A percentile compares a stretch with the other conserved stretches of the same genome.
phyloP scores from a whole-genome alignment of 2,329 filamentous ascomycete genomes.

The Helicocarpus griseus region DNA sequence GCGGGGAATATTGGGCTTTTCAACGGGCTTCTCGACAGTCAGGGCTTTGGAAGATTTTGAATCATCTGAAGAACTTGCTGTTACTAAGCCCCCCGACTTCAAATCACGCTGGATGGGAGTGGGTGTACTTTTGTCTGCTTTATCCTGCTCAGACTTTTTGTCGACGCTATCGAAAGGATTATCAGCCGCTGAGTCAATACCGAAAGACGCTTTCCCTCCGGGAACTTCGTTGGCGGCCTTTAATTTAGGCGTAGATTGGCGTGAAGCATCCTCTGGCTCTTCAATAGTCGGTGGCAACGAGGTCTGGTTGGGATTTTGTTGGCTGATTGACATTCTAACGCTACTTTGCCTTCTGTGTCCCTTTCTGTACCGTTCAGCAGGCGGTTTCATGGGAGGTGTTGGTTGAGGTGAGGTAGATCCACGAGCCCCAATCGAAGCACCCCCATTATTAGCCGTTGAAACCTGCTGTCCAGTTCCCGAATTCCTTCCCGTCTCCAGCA shows the following conservation, averaged over 20 bases:
- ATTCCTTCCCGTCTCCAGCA: slow-evolving; percentile 5
- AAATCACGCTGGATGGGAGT: neutral
- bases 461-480: neutral
- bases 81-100: neutral
- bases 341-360: slow-evolving; percentile 35
- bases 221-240: neutral
- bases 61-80: neutral
- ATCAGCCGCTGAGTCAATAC: neutral
- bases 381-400: neutral
- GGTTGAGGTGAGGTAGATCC: neutral
- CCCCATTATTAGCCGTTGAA: neutral
- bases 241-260: neutral
- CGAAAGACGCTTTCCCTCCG: neutral
- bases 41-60: neutral
- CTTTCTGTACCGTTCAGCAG: slow-evolving; percentile 11
- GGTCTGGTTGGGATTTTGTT: slow-evolving; percentile 17
- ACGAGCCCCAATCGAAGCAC: neutral
- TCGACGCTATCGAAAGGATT: neutral
- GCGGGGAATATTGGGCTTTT: neutral
- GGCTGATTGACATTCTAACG: slow-evolving; percentile 32
- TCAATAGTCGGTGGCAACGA: slow-evolving; percentile 27
- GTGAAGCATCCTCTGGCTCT: slow-evolving; percentile 23
- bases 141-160: neutral
- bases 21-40: neutral
- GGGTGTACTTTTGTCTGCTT: neutral